phyloP scores from a whole-genome alignment of 768 basidiomycete genomes.

The Krasilnikovozyma curviuscula region DNA sequence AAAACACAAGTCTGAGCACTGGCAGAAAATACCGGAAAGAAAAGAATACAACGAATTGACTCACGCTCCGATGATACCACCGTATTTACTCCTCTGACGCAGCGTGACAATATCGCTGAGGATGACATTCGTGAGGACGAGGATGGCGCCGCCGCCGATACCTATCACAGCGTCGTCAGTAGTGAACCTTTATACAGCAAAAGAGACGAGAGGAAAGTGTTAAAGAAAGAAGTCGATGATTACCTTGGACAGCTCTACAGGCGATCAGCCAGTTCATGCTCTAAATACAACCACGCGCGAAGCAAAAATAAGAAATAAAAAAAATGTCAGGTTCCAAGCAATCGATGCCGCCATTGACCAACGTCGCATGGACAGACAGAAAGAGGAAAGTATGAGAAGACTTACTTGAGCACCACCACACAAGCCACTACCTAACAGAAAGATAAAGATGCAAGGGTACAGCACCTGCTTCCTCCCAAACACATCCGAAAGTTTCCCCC shows the following conservation, averaged over 20 bases:
- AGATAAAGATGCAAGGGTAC: constrained; percentile 52
- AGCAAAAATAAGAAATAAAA: too few relatives aligned
- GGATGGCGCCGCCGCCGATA: constrained; percentile 69
- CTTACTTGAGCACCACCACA: constrained; percentile 55
- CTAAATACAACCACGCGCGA: too few relatives aligned
- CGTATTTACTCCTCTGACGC: not conserved
- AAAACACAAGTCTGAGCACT: too few relatives aligned
- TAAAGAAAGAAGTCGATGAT: too few relatives aligned
- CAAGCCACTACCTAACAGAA: constrained; percentile 56
- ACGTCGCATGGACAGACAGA: constrained; percentile 12
- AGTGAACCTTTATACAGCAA: too few relatives aligned
- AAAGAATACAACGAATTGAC: too few relatives aligned
- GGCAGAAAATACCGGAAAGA: too few relatives aligned
- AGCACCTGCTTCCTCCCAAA: constrained; percentile 58
- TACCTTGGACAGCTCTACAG: constrained; percentile 46
- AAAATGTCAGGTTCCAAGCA: too few relatives aligned
- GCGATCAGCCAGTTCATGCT: constrained; percentile 44
- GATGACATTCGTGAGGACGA: constrained; percentile 79
- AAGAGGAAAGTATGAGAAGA: not conserved
- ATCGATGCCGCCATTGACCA: too few relatives aligned
- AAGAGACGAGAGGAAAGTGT: too few relatives aligned
- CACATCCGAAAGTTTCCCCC: too few relatives aligned
- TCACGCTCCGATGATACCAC: not conserved
- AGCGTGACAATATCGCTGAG: constrained; percentile 53
- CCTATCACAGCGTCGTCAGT: too few relatives aligned